Percentiles rank a stretch among this genome's conserved stretches.
phyloP scores from a whole-genome alignment of 352 stramenopile species.

The Globisporangium alternatum region DNA sequence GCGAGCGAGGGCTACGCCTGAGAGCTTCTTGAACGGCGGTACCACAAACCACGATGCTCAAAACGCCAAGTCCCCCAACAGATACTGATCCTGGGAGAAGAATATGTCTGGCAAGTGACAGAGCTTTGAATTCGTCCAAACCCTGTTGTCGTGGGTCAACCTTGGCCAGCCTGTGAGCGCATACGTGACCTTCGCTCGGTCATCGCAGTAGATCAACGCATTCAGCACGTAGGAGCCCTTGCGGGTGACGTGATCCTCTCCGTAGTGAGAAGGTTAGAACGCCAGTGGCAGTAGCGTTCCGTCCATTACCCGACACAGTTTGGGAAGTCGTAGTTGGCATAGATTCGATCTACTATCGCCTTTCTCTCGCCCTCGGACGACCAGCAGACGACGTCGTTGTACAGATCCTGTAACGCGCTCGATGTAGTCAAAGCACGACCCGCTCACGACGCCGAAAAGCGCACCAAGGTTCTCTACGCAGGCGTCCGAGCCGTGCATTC shows the following conservation, averaged over 20 bases:
- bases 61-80: not conserved
- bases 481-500: not conserved
- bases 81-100: not conserved
- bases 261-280: not conserved
- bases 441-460: not conserved
- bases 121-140: not conserved
- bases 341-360: conserved; percentile 1
- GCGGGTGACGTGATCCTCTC: not conserved
- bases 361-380: not conserved
- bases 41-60: not conserved
- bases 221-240: not conserved
- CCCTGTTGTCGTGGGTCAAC: not conserved
- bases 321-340: not conserved
- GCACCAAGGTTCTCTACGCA: not conserved
- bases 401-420: not conserved
- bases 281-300: conserved; percentile 1
- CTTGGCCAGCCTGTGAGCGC: not conserved
- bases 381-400: not conserved
- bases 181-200: not conserved
- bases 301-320: not conserved
- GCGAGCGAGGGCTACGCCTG: not conserved
- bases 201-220: not conserved
- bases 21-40: not conserved
- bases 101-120: not conserved
- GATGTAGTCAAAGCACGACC: not conserved